Percentiles rank a stretch among this genome's conserved stretches.
phyloP scores from a whole-genome alignment of 352 stramenopile species.

The Globisporangium takayamanum region DNA sequence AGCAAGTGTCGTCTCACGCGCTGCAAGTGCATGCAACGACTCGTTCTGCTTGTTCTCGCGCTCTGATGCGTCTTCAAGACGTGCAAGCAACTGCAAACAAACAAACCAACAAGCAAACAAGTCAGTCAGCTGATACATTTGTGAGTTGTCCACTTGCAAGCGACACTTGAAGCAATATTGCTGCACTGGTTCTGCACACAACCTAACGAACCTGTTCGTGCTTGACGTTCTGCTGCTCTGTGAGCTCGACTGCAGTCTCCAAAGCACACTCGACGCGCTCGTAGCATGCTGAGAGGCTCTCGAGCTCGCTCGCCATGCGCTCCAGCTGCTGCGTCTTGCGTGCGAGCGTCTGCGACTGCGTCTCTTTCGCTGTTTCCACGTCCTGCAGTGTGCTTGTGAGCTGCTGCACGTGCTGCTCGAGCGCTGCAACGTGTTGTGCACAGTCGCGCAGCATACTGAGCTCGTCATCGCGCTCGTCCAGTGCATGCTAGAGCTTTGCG shows the following conservation, averaged over 20 bases:
- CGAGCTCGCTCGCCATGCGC: constrained; percentile 6
- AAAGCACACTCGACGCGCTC: constrained; percentile 18
- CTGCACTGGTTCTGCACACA: no score
- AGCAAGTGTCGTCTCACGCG: neutral
- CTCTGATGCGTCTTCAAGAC: neutral
- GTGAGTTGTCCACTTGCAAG: no score
- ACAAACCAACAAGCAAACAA: neutral
- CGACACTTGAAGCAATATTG: no score
- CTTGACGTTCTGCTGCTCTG: constrained; percentile 32
- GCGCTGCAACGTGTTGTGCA: constrained; percentile 1
- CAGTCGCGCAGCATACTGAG: constrained; percentile 2
- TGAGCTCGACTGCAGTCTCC: constrained; percentile 20
- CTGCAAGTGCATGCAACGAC: neutral
- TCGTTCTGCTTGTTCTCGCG: neutral
- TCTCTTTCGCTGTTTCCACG: neutral
- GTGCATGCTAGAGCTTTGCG: neutral
- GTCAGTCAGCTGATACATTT: no score
- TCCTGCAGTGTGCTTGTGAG: neutral
- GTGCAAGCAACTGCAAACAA: neutral
- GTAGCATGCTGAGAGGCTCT: constrained; percentile 13
- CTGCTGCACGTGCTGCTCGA: constrained; percentile 1
- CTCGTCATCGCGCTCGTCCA: neutral
- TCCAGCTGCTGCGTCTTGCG: neutral
- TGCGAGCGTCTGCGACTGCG: neutral
- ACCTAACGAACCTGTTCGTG: constrained; percentile 20